These are phyloP conservation scores for Diplodia mutila DNA, from an alignment of 2,329 filamentous ascomycete species.

Conservation along the genomic window DNA sequence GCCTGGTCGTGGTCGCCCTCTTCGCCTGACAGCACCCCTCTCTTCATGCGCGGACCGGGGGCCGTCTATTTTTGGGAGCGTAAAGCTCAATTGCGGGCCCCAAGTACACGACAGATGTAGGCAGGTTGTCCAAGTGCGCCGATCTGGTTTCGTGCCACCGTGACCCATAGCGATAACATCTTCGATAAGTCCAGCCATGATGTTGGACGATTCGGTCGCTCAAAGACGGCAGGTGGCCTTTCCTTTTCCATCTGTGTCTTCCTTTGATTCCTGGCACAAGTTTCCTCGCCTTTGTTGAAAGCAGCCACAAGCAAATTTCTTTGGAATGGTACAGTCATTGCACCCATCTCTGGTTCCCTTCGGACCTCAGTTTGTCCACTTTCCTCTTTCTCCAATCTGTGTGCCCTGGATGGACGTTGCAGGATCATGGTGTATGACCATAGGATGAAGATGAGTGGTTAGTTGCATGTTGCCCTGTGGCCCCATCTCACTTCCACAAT, in stretches of 20 bases:
- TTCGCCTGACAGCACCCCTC: slow-evolving; percentile 1
- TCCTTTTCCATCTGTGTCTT: background rate
- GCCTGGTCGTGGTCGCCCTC: background rate
- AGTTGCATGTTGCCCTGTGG: background rate
- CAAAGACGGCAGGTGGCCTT: background rate
- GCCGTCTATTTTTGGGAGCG: background rate
- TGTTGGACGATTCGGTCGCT: background rate
- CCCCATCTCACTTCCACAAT: background rate
- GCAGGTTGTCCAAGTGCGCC: background rate
- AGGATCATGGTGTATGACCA: background rate
- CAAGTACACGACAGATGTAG: background rate
- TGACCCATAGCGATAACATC: background rate
- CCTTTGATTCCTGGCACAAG: background rate
- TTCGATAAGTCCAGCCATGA: background rate
- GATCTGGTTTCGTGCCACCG: background rate
- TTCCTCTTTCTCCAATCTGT: background rate
- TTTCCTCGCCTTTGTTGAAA: background rate
- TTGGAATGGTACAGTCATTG: background rate
- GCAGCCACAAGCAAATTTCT: background rate
- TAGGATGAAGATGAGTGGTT: background rate
- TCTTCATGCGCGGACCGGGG: background rate
- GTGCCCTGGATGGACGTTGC: background rate
- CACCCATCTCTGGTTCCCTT: background rate
- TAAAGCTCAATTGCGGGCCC: background rate
- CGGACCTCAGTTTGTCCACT: background rate